phyloP scores from a whole-genome alignment of 1,284 basidiomycete genomes.

The Ganoderma resinaceum region DNA sequence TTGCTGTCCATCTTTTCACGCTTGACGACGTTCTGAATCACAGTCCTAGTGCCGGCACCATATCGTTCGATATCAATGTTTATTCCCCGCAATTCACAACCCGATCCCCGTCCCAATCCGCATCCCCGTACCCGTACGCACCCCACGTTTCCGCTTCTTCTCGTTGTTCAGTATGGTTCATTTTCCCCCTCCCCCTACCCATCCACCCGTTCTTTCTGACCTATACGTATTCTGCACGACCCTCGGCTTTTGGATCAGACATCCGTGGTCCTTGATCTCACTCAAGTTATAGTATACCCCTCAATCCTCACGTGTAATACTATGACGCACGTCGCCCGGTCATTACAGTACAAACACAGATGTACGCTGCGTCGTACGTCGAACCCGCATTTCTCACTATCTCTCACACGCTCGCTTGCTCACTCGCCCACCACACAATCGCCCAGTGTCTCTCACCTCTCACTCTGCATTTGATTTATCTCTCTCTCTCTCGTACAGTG shows the following conservation, averaged over 20 bases:
- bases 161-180: slow-evolving; percentile 22
- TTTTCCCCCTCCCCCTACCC: slow-evolving; percentile 13
- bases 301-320: slow-evolving; percentile 46
- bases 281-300: slow-evolving; percentile 46
- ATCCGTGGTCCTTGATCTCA: slow-evolving; percentile 41
- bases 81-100: slow-evolving; percentile 22
- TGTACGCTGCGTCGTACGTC: slow-evolving; percentile 42
- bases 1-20: slow-evolving; percentile 30
- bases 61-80: slow-evolving; percentile 25
- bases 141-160: slow-evolving; percentile 16
- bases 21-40: slow-evolving; percentile 34
- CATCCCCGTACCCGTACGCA: neutral
- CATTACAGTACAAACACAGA: slow-evolving; percentile 35
- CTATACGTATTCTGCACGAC: slow-evolving; percentile 35
- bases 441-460: slow-evolving; percentile 13
- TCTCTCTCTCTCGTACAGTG: slow-evolving; percentile 19
- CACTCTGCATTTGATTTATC: slow-evolving; percentile 13
- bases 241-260: slow-evolving; percentile 40
- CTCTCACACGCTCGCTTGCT: slow-evolving; percentile 32
- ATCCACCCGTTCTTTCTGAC: slow-evolving; percentile 24
- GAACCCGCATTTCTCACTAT: slow-evolving; percentile 35
- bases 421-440: slow-evolving; percentile 22
- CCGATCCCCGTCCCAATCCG: neutral
- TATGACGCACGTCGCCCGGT: slow-evolving; percentile 45
- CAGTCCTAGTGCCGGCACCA: slow-evolving; percentile 30